phyloP scores from a whole-genome alignment of 257 asterid genomes.

The Echium plantagineum region DNA sequence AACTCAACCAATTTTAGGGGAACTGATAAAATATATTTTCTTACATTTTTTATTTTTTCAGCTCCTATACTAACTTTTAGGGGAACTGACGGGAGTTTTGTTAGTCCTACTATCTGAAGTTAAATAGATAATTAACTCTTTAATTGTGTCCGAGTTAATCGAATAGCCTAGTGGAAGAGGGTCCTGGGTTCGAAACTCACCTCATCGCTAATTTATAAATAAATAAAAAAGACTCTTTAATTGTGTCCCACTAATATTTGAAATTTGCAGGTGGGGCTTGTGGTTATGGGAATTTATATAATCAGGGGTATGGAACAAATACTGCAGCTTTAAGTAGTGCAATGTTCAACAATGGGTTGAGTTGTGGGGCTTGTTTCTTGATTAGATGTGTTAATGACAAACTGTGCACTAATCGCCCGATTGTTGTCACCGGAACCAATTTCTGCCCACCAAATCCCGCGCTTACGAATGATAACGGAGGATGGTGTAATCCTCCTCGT shows the following conservation, averaged over 20 bases:
- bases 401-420: slow-evolving; percentile 16
- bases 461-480: slow-evolving; percentile 15
- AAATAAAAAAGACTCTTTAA: too few relatives aligned
- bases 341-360: slow-evolving; percentile 21
- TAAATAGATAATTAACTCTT: too few relatives aligned
- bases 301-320: slow-evolving; percentile 24
- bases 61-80: too few relatives aligned
- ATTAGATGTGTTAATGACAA: slow-evolving; percentile 18
- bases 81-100: too few relatives aligned
- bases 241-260: background rate
- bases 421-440: slow-evolving; percentile 23
- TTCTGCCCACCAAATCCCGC: slow-evolving; percentile 25
- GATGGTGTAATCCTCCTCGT: slow-evolving; percentile 24
- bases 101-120: too few relatives aligned
- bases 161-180: too few relatives aligned
- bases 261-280: slow-evolving; percentile 20
- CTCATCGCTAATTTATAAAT: too few relatives aligned
- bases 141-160: too few relatives aligned
- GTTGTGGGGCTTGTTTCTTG: slow-evolving; percentile 27
- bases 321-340: slow-evolving; percentile 28
- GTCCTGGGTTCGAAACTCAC: too few relatives aligned
- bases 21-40: too few relatives aligned
- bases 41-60: too few relatives aligned
- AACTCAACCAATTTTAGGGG: too few relatives aligned
- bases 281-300: slow-evolving; percentile 24